phyloP scores from a whole-genome alignment of 495 filamentous ascomycete genomes.

The Thozetella sp. region DNA sequence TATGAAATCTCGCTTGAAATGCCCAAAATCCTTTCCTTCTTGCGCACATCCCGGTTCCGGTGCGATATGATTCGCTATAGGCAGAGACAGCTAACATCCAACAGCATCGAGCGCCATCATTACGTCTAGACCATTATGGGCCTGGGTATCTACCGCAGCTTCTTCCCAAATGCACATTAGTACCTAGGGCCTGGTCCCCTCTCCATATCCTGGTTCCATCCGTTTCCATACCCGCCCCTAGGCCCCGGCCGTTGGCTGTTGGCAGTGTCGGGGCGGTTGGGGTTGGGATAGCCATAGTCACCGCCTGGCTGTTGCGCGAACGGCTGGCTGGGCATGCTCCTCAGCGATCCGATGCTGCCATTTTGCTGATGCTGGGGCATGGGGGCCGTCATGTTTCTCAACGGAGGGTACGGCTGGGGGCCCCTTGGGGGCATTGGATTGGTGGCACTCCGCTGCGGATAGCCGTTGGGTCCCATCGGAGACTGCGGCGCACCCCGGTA shows the following conservation, averaged over 20 bases:
- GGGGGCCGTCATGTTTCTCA: constrained; percentile 54
- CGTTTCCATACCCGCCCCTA: constrained; percentile 25
- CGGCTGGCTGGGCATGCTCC: constrained; percentile 5
- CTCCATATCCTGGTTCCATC: constrained; percentile 34
- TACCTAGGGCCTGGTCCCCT: constrained; percentile 22
- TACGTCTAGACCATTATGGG: not conserved
- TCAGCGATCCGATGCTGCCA: constrained; percentile 15
- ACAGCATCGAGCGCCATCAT: too few species aligned
- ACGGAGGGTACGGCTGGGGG: constrained; percentile 31
- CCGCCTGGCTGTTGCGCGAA: constrained; percentile 11
- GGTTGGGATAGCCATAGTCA: constrained; percentile 13
- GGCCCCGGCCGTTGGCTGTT: constrained; percentile 16
- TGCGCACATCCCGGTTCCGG: too few species aligned
- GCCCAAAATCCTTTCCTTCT: too few species aligned
- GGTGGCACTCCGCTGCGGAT: constrained; percentile 40
- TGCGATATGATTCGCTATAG: too few species aligned
- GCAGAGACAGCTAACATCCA: not conserved
- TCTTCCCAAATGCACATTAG: constrained; percentile 1
- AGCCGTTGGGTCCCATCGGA: constrained; percentile 19
- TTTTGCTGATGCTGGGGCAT: constrained; percentile 28
- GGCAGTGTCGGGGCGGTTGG: constrained; percentile 17
- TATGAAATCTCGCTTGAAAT: too few species aligned
- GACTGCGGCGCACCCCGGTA: constrained; percentile 16
- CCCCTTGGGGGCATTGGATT: constrained; percentile 32
- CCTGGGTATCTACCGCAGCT: not conserved